Evolutionary conservation across 2,329 filamentous ascomycete genomes (phyloP).

Genomic region (Paecilomyces niveus): DNA sequence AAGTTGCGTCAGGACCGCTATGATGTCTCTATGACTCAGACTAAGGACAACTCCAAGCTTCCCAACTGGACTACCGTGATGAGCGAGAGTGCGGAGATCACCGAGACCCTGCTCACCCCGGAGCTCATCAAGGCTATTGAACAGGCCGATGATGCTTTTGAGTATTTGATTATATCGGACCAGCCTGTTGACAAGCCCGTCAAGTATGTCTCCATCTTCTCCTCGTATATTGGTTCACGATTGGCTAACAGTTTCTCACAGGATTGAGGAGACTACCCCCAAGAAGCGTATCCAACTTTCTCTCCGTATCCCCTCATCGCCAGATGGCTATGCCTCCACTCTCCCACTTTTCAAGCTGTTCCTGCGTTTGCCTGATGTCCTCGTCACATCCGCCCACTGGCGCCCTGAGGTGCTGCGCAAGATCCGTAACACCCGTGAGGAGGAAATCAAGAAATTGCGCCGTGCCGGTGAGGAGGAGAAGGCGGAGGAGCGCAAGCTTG

Average conservation of each 20-base stretch:
- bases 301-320: constrained; percentile 57
- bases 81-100: constrained; percentile 95
- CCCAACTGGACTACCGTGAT: constrained; percentile 88
- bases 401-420: constrained; percentile 84
- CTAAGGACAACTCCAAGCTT: constrained; percentile 87
- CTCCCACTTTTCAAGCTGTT: constrained; percentile 73
- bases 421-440: constrained; percentile 71
- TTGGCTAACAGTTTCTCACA: constrained; percentile 27
- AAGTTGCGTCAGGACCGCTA: constrained; percentile 85
- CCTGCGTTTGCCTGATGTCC: constrained; percentile 73
- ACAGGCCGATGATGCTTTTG: constrained; percentile 69
- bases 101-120: constrained; percentile 76
- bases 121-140: constrained; percentile 76
- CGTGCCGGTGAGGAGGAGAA: constrained; percentile 68
- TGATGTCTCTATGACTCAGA: constrained; percentile 84
- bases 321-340: constrained; percentile 57
- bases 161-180: constrained; percentile 84
- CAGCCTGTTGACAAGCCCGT: constrained; percentile 80
- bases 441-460: constrained; percentile 70
- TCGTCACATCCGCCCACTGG: constrained; percentile 74
- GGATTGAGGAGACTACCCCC: constrained; percentile 73
- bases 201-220: constrained; percentile 50
- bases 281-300: constrained; percentile 83
- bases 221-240: background rate
- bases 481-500: constrained; percentile 51